Evolutionary conservation across 2,329 filamentous ascomycete genomes (phyloP).

Genomic region (Arthrobotrys megalospora): DNA sequence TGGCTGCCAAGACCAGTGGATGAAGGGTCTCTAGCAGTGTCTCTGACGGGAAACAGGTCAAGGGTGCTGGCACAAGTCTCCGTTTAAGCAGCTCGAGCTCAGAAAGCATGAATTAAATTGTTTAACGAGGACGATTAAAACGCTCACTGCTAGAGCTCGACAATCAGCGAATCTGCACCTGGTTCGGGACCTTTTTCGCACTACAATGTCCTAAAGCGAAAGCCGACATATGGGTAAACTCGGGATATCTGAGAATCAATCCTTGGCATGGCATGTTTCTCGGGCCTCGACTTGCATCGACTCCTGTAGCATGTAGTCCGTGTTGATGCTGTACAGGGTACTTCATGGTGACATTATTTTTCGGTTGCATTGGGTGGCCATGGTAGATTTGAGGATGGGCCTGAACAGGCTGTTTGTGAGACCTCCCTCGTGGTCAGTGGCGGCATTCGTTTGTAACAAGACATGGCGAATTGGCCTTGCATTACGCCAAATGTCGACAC

Average conservation of each 20-base stretch:
- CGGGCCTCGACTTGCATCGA: slow-evolving; percentile 21
- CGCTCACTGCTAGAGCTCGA: slow-evolving; percentile 54
- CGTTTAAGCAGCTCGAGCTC: slow-evolving; percentile 56
- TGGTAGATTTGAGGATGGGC: slow-evolving; percentile 22
- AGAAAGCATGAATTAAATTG: slow-evolving; percentile 23
- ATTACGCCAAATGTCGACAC: slow-evolving; percentile 28
- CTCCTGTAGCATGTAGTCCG: neutral
- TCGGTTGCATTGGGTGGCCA: slow-evolving; percentile 1
- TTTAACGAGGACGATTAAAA: slow-evolving; percentile 38
- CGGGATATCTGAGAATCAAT: slow-evolving; percentile 20
- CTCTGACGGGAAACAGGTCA: slow-evolving; percentile 48
- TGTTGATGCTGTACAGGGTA: neutral
- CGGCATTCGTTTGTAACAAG: slow-evolving; percentile 28
- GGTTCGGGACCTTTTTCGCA: slow-evolving; percentile 56
- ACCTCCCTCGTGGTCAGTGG: slow-evolving; percentile 29
- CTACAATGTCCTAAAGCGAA: slow-evolving; percentile 48
- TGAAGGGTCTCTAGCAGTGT: slow-evolving; percentile 35
- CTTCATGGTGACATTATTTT: neutral
- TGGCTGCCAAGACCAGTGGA: slow-evolving; percentile 38
- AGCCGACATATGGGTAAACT: slow-evolving; percentile 28
- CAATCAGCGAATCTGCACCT: slow-evolving; percentile 29
- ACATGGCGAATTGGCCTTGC: slow-evolving; percentile 28
- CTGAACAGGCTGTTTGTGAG: slow-evolving; percentile 38
- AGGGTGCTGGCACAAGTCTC: slow-evolving; percentile 58
- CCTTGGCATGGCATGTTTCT: slow-evolving; percentile 39